Evolutionary conservation across 257 asterid species (phyloP), one percentile per base, ranked within the genome.

Genomic region (Gentiana macrophylla): DNA sequence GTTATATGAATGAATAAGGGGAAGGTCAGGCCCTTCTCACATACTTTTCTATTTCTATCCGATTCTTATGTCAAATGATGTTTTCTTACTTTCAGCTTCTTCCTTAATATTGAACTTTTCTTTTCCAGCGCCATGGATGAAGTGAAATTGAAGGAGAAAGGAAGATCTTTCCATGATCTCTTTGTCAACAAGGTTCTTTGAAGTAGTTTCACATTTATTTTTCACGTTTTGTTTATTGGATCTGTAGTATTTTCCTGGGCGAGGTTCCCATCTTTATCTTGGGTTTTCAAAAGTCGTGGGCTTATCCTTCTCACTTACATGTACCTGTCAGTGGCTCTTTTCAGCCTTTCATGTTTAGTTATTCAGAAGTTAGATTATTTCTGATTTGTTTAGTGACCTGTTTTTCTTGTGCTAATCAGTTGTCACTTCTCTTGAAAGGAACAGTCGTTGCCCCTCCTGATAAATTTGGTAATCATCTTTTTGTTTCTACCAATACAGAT

Each of bases 381-480:
- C 53, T 15, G 35, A 47, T 41, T 34, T 50, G 43, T 49, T 58
- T 57, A 41, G 66, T 79, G 65, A 74, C 67, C 61, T 50, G 62
- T 64, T 58, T 73, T 67, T 59, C 50, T 53, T 56, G 64, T 74
- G 46, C 75, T 77, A 43, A 61, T 51, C 83, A 90, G 96, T 71
- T 86, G 77, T 84, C 98, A 57, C 87, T 90, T 73, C 81, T 86
- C 73, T 72, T 90, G 86, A 90, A 90, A 72, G 98, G 98, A 72
- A 71, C 96, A 0, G 98, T 90, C 65, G 76, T 90, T 67, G 98
- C 98, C 47, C 98, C 98, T 37, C 98, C 98, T 37, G 98, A 90
- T 75, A 90, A 79, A 70, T 90, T 86, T 71, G 98, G 98, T 90
- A 86, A 71, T 47, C 43, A 50, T 45, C 37, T 65, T 59, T n/a